Evolutionary conservation across 768 basidiomycete species (phyloP).

Genomic region (Lentinula raphanica): DNA sequence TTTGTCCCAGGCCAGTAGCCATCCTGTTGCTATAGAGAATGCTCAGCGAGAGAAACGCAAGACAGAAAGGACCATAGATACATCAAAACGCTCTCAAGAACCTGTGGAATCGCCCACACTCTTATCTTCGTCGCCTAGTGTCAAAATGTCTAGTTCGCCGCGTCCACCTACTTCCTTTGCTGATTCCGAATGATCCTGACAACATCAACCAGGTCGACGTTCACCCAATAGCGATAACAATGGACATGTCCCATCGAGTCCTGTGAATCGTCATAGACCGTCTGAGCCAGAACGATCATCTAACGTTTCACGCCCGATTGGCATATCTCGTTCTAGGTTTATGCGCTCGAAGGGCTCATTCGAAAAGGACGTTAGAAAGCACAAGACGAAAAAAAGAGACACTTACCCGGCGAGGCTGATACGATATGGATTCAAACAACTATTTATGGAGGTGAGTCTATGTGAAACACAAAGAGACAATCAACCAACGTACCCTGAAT

Average conservation of each 20-base stretch:
- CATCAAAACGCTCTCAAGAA: slow-evolving; percentile 21
- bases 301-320: background rate
- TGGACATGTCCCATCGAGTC: background rate
- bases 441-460: too few relatives aligned
- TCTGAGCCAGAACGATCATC: background rate
- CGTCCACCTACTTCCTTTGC: background rate
- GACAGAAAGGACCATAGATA: slow-evolving; percentile 15
- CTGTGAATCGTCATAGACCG: background rate
- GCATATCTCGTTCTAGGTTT: background rate
- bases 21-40: slow-evolving; percentile 47
- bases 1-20: slow-evolving; percentile 47
- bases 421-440: too few relatives aligned
- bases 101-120: slow-evolving; percentile 5
- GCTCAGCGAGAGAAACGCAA: slow-evolving; percentile 23
- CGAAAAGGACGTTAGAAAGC: too few relatives aligned
- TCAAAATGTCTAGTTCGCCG: background rate
- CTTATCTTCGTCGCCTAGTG: background rate
- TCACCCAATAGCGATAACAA: background rate
- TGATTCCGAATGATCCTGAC: background rate
- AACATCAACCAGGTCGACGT: background rate
- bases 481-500: too few relatives aligned
- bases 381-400: too few relatives aligned
- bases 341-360: too few relatives aligned
- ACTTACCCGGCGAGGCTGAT: too few relatives aligned
- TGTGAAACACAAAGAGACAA: too few relatives aligned